phyloP scores from a whole-genome alignment of 108 stramenopile species.

The Fistulifera solaris region DNA sequence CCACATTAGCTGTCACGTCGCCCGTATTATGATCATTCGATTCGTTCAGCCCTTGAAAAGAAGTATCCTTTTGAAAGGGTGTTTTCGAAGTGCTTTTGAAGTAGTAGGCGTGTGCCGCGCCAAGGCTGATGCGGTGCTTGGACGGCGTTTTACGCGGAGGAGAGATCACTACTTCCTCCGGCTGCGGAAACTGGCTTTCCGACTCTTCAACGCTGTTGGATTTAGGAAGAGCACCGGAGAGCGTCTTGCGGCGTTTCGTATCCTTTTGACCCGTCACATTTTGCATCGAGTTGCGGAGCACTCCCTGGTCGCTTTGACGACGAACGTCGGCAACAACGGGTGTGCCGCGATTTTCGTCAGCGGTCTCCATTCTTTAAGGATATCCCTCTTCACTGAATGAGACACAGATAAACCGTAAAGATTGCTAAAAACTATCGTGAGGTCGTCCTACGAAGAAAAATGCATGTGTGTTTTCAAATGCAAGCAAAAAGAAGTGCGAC shows the following conservation, averaged over 20 bases:
- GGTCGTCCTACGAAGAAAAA: too few relatives aligned
- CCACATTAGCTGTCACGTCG: slow-evolving; percentile 1
- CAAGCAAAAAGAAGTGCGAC: too few relatives aligned
- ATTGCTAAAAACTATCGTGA: too few relatives aligned
- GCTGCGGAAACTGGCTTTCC: not conserved
- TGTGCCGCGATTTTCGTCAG: too few relatives aligned
- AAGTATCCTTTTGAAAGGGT: slow-evolving; percentile 6
- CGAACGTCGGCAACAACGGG: too few relatives aligned
- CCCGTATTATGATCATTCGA: not conserved
- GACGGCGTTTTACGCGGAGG: slow-evolving; percentile 12
- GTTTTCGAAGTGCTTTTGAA: slow-evolving; percentile 36
- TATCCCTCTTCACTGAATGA: too few relatives aligned
- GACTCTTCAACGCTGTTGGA: not conserved
- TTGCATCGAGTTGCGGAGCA: not conserved
- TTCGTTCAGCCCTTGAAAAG: not conserved
- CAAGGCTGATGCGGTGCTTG: slow-evolving; percentile 28
- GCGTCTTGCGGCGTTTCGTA: too few relatives aligned
- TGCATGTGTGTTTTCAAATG: too few relatives aligned
- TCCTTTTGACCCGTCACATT: too few relatives aligned
- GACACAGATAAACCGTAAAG: too few relatives aligned
- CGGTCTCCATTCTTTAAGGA: too few relatives aligned
- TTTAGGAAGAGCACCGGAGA: too few relatives aligned
- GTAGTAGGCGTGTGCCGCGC: slow-evolving; percentile 33
- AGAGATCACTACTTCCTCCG: not conserved
- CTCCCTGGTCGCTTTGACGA: slow-evolving; percentile 1